A percentile compares a stretch with the other conserved stretches of the same genome.
phyloP scores from a whole-genome alignment of 768 basidiomycete species.

The Cantharellus anzutake region DNA sequence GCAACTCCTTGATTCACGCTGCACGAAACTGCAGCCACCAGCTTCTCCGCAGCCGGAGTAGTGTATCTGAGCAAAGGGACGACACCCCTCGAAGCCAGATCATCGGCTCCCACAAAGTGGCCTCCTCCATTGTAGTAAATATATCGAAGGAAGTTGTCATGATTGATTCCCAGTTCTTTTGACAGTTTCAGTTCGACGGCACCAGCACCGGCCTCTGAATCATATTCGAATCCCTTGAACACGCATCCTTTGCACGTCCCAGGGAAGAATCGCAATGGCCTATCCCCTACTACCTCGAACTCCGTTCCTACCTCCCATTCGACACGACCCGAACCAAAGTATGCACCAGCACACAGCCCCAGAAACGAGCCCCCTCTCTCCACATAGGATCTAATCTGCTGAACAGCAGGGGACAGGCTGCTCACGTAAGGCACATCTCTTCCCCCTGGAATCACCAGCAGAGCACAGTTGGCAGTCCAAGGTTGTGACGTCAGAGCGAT shows the following conservation, averaged over 20 bases:
- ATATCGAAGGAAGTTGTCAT: constrained; percentile 10
- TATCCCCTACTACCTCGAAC: constrained; percentile 20
- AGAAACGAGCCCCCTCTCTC: constrained; percentile 52
- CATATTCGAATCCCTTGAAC: constrained; percentile 24
- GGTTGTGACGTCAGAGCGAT: constrained; percentile 44
- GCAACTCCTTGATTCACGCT: constrained; percentile 29
- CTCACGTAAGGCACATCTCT: constrained; percentile 24
- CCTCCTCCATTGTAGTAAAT: constrained; percentile 30
- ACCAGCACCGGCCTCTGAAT: constrained; percentile 24
- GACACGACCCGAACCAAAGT: constrained; percentile 25
- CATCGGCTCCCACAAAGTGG: constrained; percentile 17
- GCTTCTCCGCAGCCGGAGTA: constrained; percentile 11
- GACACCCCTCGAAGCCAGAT: constrained; percentile 7
- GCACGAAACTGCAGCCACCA: constrained; percentile 21
- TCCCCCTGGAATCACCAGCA: constrained; percentile 61
- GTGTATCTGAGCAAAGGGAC: constrained; percentile 21
- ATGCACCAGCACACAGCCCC: constrained; percentile 42
- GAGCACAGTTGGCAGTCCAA: constrained; percentile 56
- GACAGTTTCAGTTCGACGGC: constrained; percentile 16
- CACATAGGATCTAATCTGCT: constrained; percentile 38
- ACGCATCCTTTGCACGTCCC: constrained; percentile 23
- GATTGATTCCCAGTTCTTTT: constrained; percentile 10
- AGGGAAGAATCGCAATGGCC: constrained; percentile 26
- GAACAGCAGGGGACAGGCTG: constrained; percentile 20
- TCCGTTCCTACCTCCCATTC: constrained; percentile 23